Base-by-base conservation (phyloP, 73 alveolate species). In the Paramecium biaurelia region DNA sequence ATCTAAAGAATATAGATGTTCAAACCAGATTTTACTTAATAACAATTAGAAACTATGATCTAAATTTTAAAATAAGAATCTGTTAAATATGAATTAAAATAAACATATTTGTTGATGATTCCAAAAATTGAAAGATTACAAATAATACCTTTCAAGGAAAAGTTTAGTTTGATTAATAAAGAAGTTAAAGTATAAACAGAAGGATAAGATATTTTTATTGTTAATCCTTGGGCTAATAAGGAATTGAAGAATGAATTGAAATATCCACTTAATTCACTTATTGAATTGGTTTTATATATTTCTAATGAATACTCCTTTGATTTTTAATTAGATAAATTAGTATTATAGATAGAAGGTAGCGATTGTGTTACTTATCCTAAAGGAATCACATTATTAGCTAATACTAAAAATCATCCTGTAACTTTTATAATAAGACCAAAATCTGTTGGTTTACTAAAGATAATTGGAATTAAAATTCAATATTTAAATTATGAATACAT, bases 171-270 rank as follows among this genome's bases (percentile, higher is more conserved):
- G 68, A 74, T 37, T 12, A 41, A n/a, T 23, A 74, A 74, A 41
- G 23, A 74, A 53, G 8, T n/a, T 53, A 53, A 53, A 41, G 3
- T 45, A 42, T 20, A 79, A 47, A 21, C 47, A 0, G 74, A 38
- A 20, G 74, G 20, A 5, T 24, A 79, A 37, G 74, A 47, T 47
- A 21, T 79, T 14, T 79, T 79, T 43, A 79, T 79, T 79, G 90
- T 79, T 0, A 79, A 79, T 79, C 90, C 90, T 20, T 79, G 90
- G 90, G 70, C 90, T 5, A 41, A 47, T 18, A 79, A 79, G 26
- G 90, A 79, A 47, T 24, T 1, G 3, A 43, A 41, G 47, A 38
- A 38, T 21, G 72, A 43, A 9, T 24, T 43, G n/a, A 74, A 74
- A 35, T 43, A 43, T 79, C 90, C 90, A 20, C 20, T 42, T 18